These are phyloP conservation scores for Stylosanthes scabra DNA, from an alignment of 331 rosid genomes.

Conservation along the genomic window DNA sequence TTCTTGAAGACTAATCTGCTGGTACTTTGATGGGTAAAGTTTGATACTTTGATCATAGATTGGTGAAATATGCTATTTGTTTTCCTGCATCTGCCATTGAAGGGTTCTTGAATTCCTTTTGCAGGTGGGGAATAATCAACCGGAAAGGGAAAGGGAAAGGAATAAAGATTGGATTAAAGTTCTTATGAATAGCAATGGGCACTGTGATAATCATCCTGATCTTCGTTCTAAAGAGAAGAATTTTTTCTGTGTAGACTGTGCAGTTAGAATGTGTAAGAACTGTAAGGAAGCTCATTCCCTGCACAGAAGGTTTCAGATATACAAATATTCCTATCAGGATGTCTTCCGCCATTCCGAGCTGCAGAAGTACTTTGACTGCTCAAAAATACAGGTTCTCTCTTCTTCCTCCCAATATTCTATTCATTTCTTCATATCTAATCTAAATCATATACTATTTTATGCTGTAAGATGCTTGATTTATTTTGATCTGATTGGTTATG, in stretches of 20 bases:
- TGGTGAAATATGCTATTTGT: conserved; percentile 28
- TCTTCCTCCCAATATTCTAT: conserved; percentile 24
- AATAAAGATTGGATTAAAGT: conserved; percentile 70
- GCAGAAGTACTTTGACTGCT: conserved; percentile 81
- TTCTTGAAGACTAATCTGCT: conserved; percentile 17
- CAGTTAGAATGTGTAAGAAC: conserved; percentile 72
- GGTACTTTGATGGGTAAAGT: conserved; percentile 11
- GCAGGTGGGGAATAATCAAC: conserved; percentile 60
- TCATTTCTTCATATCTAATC: conserved; percentile 20
- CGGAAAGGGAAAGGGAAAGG: conserved; percentile 51
- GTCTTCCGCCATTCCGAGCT: conserved; percentile 81
- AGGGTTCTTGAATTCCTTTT: conserved; percentile 42
- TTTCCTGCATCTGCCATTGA: not conserved
- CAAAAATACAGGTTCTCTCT: conserved; percentile 78
- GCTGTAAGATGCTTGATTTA: conserved; percentile 26
- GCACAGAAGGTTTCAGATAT: conserved; percentile 83
- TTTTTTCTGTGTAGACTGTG: conserved; percentile 84
- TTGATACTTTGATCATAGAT: conserved; percentile 31
- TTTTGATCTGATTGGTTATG: not conserved
- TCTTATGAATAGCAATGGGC: conserved; percentile 60
- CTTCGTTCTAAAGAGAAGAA: conserved; percentile 76
- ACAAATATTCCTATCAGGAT: conserved; percentile 86
- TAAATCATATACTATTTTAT: conserved; percentile 3
- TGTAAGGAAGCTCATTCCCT: conserved; percentile 71
- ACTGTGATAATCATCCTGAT: conserved; percentile 71